Percentiles rank a stretch among this genome's conserved stretches.
phyloP scores from a whole-genome alignment of 208 protist species.

The Borovskyia barvae region DNA sequence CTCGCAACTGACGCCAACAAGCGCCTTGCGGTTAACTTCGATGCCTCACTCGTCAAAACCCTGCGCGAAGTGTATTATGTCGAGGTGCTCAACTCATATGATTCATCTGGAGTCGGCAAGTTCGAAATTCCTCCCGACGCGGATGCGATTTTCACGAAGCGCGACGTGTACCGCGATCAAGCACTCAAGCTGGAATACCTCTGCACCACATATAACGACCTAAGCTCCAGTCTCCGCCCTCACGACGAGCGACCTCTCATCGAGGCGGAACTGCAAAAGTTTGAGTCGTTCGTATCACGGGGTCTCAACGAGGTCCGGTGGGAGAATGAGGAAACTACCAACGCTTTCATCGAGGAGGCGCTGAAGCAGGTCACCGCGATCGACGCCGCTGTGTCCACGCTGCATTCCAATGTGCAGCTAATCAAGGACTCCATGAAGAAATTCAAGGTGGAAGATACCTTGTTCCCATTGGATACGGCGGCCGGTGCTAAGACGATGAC shows the following conservation, averaged over 20 bases:
- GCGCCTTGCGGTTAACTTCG: slow-evolving; percentile 94
- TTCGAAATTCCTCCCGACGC: slow-evolving; percentile 88
- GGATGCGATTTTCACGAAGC: slow-evolving; percentile 86
- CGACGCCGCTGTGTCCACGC: slow-evolving; percentile 76
- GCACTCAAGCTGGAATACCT: slow-evolving; percentile 93
- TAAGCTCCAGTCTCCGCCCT: slow-evolving; percentile 81
- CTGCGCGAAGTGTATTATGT: slow-evolving; percentile 97
- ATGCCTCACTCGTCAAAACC: slow-evolving; percentile 93
- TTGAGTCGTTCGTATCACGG: slow-evolving; percentile 78
- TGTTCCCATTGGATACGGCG: slow-evolving; percentile 84
- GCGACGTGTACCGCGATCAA: slow-evolving; percentile 90
- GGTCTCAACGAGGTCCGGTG: slow-evolving; percentile 84
- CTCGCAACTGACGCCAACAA: slow-evolving; percentile 64
- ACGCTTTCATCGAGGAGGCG: slow-evolving; percentile 89
- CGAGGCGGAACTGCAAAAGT: slow-evolving; percentile 78
- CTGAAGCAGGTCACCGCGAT: slow-evolving; percentile 83
- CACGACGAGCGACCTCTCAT: slow-evolving; percentile 94
- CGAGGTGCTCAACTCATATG: slow-evolving; percentile 91
- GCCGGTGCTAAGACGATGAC: slow-evolving; percentile 88
- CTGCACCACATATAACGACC: slow-evolving; percentile 93
- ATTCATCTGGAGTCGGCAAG: slow-evolving; percentile 36
- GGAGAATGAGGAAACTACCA: slow-evolving; percentile 86
- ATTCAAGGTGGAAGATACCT: slow-evolving; percentile 72
- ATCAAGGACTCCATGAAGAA: slow-evolving; percentile 80
- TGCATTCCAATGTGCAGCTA: slow-evolving; percentile 88